Percentiles rank a stretch among this genome's conserved stretches.
Conservation (phyloP, 768 basidiomycete species). For the Lactarius deliciosus region DNA sequence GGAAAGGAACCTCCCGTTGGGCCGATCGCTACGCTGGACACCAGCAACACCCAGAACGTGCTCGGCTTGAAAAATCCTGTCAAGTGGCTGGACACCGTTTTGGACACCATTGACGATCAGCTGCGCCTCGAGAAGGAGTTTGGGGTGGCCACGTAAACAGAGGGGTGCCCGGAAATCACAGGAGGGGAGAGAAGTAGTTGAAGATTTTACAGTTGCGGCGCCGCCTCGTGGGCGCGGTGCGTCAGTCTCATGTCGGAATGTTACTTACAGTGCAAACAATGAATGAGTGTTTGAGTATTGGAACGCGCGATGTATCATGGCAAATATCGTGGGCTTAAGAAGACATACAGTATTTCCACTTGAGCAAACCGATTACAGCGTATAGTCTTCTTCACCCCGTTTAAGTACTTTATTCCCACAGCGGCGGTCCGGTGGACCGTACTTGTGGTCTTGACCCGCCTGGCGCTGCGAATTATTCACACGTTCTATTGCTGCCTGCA, state of each 20-base stretch:
- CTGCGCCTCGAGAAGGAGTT: slow-evolving; percentile 23
- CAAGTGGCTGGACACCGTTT: slow-evolving; percentile 24
- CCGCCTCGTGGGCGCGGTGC: slow-evolving; percentile 10
- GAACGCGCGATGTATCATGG: not conserved
- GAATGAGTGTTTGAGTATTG: not conserved
- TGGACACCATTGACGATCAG: slow-evolving; percentile 27
- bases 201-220: not conserved
- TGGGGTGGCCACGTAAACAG: not conserved
- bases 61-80: slow-evolving; percentile 23
- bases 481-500: not conserved
- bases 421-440: no score
- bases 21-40: slow-evolving; percentile 9
- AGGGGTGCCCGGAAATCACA: not conserved
- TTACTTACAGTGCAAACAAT: not conserved
- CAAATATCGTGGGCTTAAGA: no score
- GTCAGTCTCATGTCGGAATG: slow-evolving; percentile 11
- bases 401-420: not conserved
- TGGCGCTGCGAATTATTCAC: not conserved
- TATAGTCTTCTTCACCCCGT: not conserved
- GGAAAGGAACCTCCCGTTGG: slow-evolving; percentile 4
- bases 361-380: not conserved
- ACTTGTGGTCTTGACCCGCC: no score
- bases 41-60: not conserved
- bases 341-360: no score
- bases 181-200: not conserved